Evolutionary conservation across 352 stramenopile species (phyloP), one percentile per base, ranked within the genome.

Genomic region (Pythium phragmiticola): DNA sequence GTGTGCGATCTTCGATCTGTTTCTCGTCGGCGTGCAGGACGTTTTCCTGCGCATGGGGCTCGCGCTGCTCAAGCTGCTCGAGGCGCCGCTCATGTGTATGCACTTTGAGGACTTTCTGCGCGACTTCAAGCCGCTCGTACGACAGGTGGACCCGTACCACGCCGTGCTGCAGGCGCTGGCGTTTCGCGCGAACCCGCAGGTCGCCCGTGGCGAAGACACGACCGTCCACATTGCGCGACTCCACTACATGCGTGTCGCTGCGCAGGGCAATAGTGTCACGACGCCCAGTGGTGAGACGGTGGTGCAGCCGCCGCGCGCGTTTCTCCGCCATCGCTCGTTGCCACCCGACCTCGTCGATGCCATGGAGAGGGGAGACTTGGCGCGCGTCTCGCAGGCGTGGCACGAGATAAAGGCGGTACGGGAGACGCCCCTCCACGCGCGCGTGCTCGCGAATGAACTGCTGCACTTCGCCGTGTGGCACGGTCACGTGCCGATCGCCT

Each of bases 61-160:
- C 14, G 84, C 84, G 3, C 88, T 95, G 42, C 70, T 95, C 28
- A 92, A 94, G 67, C 68, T 88, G 19, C 62, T 91, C 11, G 83
- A 93, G 60, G 65, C 80, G 12, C 86, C 91, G 53, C 78, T 95
- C 55, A 89, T 94, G 78, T 92, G 77, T 58, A 92, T 95, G 80
- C 75, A 65, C 7, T 92, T 89, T 65, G 87, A 94, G 60, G 87
- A 94, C 53, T 89, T 94, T 42, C 70, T 94, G 23, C 82, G 75
- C 36, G 85, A 92, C 36, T 95, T 95, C 66, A 94, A 95, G 60
- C 72, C 74, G 19, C 68, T 90, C 0, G 83, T 92, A 26, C 78
- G 82, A 0, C 73, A 90, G 39, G 68, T 92, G 19, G 86, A 93
- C 47, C 85, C 86, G 17, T 93, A 93, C 47, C 82, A 93, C 54